Evolutionary conservation across 1,139 yeast genomes (phyloP).

Genomic region (Debaryomyces nepalensis): DNA sequence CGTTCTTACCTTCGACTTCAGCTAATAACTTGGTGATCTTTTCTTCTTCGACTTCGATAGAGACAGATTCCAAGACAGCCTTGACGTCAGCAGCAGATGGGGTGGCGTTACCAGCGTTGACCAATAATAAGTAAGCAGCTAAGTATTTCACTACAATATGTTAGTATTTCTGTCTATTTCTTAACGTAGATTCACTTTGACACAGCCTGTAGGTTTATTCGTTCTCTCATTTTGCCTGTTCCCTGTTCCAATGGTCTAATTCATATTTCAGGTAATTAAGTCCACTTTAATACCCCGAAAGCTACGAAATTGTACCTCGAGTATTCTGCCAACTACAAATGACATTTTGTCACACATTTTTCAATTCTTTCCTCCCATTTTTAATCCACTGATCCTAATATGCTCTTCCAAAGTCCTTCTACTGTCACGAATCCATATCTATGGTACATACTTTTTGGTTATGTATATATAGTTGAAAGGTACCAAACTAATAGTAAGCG

Average conservation of each 20-base stretch:
- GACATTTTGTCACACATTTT: not conserved
- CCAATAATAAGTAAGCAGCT: constrained; percentile 72
- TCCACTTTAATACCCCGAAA: too few species aligned
- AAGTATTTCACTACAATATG: constrained; percentile 56
- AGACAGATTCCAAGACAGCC: constrained; percentile 87
- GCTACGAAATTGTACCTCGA: too few species aligned
- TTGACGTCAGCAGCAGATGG: constrained; percentile 95
- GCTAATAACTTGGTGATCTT: constrained; percentile 83
- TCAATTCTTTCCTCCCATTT: not conserved
- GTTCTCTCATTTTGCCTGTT: too few species aligned
- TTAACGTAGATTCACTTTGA: constrained; percentile 1
- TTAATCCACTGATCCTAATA: not conserved
- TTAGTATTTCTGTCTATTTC: constrained; percentile 1
- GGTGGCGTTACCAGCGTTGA: constrained; percentile 68
- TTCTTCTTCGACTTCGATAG: constrained; percentile 92
- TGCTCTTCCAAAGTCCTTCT: not conserved
- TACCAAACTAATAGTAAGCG: constrained; percentile 7
- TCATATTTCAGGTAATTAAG: too few species aligned
- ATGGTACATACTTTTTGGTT: constrained; percentile 10
- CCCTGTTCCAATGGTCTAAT: too few species aligned
- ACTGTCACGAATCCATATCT: not conserved
- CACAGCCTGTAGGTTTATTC: not conserved
- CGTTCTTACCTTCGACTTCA: constrained; percentile 93
- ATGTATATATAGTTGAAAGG: constrained; percentile 8
- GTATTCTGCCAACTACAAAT: too few species aligned